Conservation (phyloP, 2,329 filamentous ascomycete genomes). For the Beauveria sp. region DNA sequence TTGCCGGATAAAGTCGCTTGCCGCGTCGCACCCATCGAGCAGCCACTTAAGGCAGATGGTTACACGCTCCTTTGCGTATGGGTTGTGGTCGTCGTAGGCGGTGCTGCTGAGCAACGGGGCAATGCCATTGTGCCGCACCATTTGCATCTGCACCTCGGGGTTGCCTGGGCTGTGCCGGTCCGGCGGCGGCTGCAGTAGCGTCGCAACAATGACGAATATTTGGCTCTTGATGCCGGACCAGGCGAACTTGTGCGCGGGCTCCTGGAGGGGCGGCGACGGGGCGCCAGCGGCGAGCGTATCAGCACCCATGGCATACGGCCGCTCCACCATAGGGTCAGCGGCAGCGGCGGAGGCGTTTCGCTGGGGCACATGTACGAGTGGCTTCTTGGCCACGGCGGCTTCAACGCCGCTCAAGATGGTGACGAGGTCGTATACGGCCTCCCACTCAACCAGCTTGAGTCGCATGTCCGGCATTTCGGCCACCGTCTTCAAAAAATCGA, state of each 20-base stretch:
- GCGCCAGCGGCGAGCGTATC: constrained; percentile 26
- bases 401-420: constrained; percentile 83
- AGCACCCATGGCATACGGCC: constrained; percentile 45
- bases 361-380: constrained; percentile 45
- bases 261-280: constrained; percentile 45
- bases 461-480: constrained; percentile 81
- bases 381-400: constrained; percentile 76
- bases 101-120: constrained; percentile 85
- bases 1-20: constrained; percentile 62
- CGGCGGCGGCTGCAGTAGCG: constrained; percentile 75
- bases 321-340: constrained; percentile 47
- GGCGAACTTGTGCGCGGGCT: constrained; percentile 55
- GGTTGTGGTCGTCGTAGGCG: constrained; percentile 85
- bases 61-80: constrained; percentile 86
- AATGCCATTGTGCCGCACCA: constrained; percentile 77
- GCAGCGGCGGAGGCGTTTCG: constrained; percentile 20
- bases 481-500: constrained; percentile 87
- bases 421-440: constrained; percentile 81
- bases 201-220: constrained; percentile 82
- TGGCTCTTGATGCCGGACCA: constrained; percentile 81
- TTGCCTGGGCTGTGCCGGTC: constrained; percentile 55
- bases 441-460: constrained; percentile 81
- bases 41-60: constrained; percentile 83
- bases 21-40: constrained; percentile 66
- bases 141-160: constrained; percentile 76